Conservation (phyloP, 2,329 filamentous ascomycete species). For the Aspergillus felis region DNA sequence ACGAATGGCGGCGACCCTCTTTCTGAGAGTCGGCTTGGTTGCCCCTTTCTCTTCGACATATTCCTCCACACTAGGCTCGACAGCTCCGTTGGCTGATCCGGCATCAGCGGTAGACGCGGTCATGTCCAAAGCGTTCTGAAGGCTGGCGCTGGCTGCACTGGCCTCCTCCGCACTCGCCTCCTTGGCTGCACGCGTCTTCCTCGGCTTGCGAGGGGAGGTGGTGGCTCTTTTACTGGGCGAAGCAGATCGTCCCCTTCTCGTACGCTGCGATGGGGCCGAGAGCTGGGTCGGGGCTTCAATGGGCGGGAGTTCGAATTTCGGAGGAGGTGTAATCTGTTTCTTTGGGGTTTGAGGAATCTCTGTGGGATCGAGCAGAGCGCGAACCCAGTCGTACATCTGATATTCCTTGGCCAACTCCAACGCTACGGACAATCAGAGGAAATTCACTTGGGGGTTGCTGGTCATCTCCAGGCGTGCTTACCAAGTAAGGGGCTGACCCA, state of each 20-base stretch:
- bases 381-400: constrained; percentile 79
- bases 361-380: constrained; percentile 83
- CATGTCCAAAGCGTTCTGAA: constrained; percentile 47
- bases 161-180: constrained; percentile 48
- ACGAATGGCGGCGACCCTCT: constrained; percentile 14
- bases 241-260: constrained; percentile 57
- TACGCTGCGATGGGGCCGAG: constrained; percentile 34
- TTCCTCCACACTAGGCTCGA: constrained; percentile 26
- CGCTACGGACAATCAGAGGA: constrained; percentile 51
- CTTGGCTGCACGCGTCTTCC: constrained; percentile 48
- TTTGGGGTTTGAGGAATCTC: constrained; percentile 66
- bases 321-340: constrained; percentile 76
- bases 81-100: constrained; percentile 20
- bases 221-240: constrained; percentile 51
- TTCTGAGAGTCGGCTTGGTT: constrained; percentile 17
- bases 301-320: constrained; percentile 64
- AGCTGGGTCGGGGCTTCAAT: constrained; percentile 35
- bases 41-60: constrained; percentile 24
- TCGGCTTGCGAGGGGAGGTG: constrained; percentile 52
- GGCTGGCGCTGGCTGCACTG: constrained; percentile 44
- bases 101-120: constrained; percentile 32
- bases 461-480: constrained; percentile 31
- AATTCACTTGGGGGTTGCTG: background rate
- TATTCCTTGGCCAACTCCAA: constrained; percentile 84
- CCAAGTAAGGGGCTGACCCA: constrained; percentile 82